Base-by-base conservation (phyloP, 2,329 filamentous ascomycete genomes). In the Hymenoscyphus linearis region DNA sequence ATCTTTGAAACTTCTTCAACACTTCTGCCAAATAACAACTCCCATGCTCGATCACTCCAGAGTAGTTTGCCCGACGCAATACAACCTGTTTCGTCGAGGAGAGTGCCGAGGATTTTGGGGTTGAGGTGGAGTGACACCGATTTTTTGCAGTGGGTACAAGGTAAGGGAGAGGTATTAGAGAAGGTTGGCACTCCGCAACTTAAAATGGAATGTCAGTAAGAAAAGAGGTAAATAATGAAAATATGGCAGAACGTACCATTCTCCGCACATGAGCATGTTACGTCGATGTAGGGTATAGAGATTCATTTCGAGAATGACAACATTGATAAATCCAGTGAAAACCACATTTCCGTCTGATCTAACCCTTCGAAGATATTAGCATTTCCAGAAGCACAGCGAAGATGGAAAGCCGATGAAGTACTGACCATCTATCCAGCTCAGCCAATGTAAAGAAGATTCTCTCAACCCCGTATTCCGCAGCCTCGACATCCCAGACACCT, bases 11-110 rank as follows among this genome's bases (percentile, higher is more conserved):
- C 66, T 54, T 80, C 76, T 16, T 75, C 69, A 2, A 76, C 70
- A 0, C 72, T 73, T 35, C 79, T 70, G 3, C 80, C 80, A 6
- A 83, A 72, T 2, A 83, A 68, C 26, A 81, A 73, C 36, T 67
- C 68, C 84, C 83, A 87, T 0, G 84, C 84, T 2, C 73, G 60
- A 16, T 78, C 73, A 4, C 77, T 79, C 74, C 85, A 80, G 18
- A 85, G 72, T 2, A 86, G 72, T 70, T 84, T 85, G 0, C 79
- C 80, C 1, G 76, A 69, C 1, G 71, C 68, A 9, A 85, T 76
- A 36, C 75, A 76, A 4, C 81, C 84, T 0, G 83, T 86, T 70
- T 87, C 85, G 62, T 87, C 79, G 7, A 76, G 57, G 2, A 80
- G 66, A 0, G 68, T 69, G 9, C 77, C 76, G 27, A 80, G 69